phyloP scores from a whole-genome alignment of 2,329 filamentous ascomycete genomes.

The Penicillium psychrosexuale region DNA sequence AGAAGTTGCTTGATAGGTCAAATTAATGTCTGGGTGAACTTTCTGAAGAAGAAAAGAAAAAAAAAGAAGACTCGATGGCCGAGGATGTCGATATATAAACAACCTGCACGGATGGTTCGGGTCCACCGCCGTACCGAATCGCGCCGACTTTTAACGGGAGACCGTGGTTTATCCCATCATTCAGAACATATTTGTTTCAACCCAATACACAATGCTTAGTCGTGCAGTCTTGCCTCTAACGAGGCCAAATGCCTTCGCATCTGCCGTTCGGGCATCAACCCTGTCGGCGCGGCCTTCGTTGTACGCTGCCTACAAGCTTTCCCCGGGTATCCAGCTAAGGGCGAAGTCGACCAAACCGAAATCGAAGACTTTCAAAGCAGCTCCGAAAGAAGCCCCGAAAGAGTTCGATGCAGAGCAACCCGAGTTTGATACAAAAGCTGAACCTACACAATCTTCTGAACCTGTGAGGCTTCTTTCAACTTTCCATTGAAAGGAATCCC shows the following conservation, averaged over 20 bases:
- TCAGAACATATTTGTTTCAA: conserved; percentile 5
- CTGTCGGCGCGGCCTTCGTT: conserved; percentile 35
- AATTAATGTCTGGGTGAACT: conserved; percentile 58
- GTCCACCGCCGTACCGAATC: conserved; percentile 22
- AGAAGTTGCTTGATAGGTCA: conserved; percentile 52
- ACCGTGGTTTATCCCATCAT: conserved; percentile 14
- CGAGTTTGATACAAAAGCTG: conserved; percentile 38
- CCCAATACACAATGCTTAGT: conserved; percentile 41
- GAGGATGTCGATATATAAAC: conserved; percentile 5
- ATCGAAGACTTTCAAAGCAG: conserved; percentile 21
- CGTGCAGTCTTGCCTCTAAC: conserved; percentile 45
- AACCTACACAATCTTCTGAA: conserved; percentile 29
- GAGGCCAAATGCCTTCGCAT: conserved; percentile 41
- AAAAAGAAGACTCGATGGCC: conserved; percentile 29
- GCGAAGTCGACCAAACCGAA: conserved; percentile 28
- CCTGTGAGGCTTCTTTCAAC: conserved; percentile 21
- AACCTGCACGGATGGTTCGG: conserved; percentile 26
- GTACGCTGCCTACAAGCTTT: conserved; percentile 37
- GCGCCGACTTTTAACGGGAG: conserved; percentile 33
- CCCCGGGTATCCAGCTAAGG: conserved; percentile 24
- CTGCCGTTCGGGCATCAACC: conserved; percentile 35
- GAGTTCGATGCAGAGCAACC: conserved; percentile 37
- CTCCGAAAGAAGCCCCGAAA: conserved; percentile 22
- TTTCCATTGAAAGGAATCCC: neutral
- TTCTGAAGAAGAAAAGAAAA: conserved; percentile 50